Evolutionary conservation across 495 filamentous ascomycete genomes (phyloP).

Genomic region (Penicillium odoratum): DNA sequence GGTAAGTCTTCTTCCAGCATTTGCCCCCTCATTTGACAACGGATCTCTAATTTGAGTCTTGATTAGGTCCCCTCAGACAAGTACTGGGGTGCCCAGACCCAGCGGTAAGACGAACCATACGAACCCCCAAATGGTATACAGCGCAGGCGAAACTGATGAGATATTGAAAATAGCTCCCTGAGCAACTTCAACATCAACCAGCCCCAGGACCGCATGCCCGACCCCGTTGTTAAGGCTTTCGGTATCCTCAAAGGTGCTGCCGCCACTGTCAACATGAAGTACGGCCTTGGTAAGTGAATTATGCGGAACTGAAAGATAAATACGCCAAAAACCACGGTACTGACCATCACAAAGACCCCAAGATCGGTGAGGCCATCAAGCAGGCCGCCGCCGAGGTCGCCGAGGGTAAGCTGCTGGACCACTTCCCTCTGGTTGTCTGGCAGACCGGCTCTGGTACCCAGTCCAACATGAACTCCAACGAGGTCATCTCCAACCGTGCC

Average conservation of each 20-base stretch:
- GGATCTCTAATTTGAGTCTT: constrained; percentile 20
- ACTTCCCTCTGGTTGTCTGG: constrained; percentile 99
- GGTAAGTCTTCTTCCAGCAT: constrained; percentile 28
- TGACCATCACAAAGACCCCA: constrained; percentile 60
- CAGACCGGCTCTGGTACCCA: constrained; percentile 98
- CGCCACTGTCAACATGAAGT: constrained; percentile 93
- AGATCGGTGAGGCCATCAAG: constrained; percentile 89
- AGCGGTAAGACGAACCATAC: constrained; percentile 58
- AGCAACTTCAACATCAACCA: constrained; percentile 99
- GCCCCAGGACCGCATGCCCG: constrained; percentile 97
- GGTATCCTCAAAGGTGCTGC: constrained; percentile 97
- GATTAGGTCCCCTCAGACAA: constrained; percentile 78
- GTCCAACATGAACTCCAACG: constrained; percentile 99
- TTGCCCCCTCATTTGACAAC: not conserved
- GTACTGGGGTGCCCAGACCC: constrained; percentile 99
- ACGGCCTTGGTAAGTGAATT: constrained; percentile 75
- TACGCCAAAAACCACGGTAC: not conserved
- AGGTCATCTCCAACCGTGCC: constrained; percentile 98
- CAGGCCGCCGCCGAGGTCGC: constrained; percentile 93
- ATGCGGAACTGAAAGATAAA: not conserved
- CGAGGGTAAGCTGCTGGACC: constrained; percentile 88
- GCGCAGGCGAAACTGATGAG: constrained; percentile 14
- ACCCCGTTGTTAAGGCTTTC: constrained; percentile 86
- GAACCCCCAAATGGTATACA: not conserved
- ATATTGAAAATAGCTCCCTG: constrained; percentile 61